A percentile compares a stretch with the other conserved stretches of the same genome.
phyloP scores from a whole-genome alignment of 176 grass and related monocot species.

The Lolium multiflorum region DNA sequence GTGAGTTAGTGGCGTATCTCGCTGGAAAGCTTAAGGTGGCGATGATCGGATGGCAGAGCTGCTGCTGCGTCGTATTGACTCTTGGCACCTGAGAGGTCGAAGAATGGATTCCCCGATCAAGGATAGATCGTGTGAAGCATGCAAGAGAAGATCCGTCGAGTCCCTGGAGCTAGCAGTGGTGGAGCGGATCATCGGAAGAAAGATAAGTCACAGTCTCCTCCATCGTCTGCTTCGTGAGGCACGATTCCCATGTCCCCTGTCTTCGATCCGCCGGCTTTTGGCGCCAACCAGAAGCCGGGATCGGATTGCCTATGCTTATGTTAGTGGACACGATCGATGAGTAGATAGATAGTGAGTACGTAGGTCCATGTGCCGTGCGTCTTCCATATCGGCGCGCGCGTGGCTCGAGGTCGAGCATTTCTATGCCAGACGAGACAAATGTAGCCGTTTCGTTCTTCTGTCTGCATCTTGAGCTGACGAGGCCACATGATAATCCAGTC shows the following conservation, averaged over 20 bases:
- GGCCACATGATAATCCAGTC: not conserved
- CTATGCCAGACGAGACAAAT: not conserved
- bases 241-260: not conserved
- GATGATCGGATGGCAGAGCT: not conserved
- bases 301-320: not conserved
- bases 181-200: not conserved
- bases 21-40: not conserved
- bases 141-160: not conserved
- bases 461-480: not conserved
- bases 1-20: constrained; percentile 30
- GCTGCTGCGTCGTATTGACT: not conserved
- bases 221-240: not conserved
- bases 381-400: not conserved
- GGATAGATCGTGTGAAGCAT: not conserved
- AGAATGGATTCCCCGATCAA: not conserved
- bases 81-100: not conserved
- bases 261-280: not conserved
- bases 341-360: not conserved
- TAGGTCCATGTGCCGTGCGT: not conserved
- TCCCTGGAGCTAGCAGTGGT: not conserved
- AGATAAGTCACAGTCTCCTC: not conserved
- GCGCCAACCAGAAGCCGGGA: not conserved
- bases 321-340: not conserved
- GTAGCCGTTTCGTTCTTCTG: not conserved
- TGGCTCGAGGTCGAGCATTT: not conserved